Base-by-base conservation (phyloP, 805 yeast species). In the Yarrowia sp. region DNA sequence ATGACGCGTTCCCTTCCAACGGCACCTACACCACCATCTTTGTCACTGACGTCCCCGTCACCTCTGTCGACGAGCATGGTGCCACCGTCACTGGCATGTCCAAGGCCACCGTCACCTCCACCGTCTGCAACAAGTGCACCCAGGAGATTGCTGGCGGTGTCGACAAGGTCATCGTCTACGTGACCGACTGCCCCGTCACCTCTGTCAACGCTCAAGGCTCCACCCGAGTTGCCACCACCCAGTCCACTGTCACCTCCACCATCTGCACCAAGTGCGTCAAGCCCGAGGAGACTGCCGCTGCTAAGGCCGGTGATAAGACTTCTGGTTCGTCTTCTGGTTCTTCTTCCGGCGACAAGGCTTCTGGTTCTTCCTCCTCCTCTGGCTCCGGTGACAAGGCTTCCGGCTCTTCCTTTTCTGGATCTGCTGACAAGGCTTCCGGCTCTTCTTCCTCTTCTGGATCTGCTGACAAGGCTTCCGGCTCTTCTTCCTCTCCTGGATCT, bases 241-340 rank as follows among this genome's bases (percentile, higher is more conserved):
- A 42, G 49, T n/a, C 32, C 49, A 42, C 49, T 10, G 49, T 42
- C 29, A 42, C 49, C 13, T 42, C 49, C 22, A 42, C 49, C 33
- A 18, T 42, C 33, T 42, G 49, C 22, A 42, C 49, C 33, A 42
- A 42, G 49, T 42, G 49, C 8, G 33, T 10, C 33, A 9, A 42
- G n/a, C 32, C 49, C 6, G 32, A 8, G 9, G 47, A 41, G 47
- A 24, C 47, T n/a, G 19, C 18, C 14, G n/a, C n/a, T n/a, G n/a
- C n/a, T n/a, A n/a, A 39, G 46, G 14, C 24, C 12, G 41, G 24
- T 2, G 24, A 19, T 19, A 36, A 36, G 41, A 29, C 27, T 25
- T 25, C 27, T 25, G 6, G 9, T 25, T 25, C 27, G 6, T 25
- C 27, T 25, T 25, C 27, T 25, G 6, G 9, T 25, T 25, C 27